Conservation (phyloP, 2,329 filamentous ascomycete genomes). For the Botrytis pseudocinerea region DNA sequence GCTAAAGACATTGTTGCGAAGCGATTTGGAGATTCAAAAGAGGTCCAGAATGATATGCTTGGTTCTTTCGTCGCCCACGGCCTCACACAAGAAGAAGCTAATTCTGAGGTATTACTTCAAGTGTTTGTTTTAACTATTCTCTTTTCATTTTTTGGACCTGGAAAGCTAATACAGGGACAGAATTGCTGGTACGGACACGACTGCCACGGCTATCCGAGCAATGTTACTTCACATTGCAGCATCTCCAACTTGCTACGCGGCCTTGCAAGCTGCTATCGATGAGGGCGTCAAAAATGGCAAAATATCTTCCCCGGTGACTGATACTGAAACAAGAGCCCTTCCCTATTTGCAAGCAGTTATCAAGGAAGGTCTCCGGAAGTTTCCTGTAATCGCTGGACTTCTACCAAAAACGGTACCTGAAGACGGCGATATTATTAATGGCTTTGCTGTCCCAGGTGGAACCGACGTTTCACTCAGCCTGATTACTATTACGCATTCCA, state of each 20-base stretch:
- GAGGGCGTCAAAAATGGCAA: background rate
- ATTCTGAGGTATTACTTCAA: conserved; percentile 30
- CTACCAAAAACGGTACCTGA: conserved; percentile 26
- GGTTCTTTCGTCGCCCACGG: conserved; percentile 46
- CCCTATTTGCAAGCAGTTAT: conserved; percentile 52
- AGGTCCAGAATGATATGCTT: conserved; percentile 54
- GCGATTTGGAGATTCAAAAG: conserved; percentile 47
- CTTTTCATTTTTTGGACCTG: background rate
- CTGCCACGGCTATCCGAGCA: conserved; percentile 51
- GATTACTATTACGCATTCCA: background rate
- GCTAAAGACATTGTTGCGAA: conserved; percentile 49
- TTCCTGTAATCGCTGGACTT: conserved; percentile 44
- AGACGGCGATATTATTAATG: conserved; percentile 26
- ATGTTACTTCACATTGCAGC: conserved; percentile 27
- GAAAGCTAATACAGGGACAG: background rate
- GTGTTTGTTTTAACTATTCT: conserved; percentile 22
- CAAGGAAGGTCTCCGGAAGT: conserved; percentile 51
- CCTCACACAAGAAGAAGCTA: conserved; percentile 30
- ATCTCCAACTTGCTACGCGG: conserved; percentile 23
- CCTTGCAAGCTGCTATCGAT: conserved; percentile 25
- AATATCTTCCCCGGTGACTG: background rate
- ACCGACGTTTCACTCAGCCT: background rate
- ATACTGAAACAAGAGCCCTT: conserved; percentile 35
- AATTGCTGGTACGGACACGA: conserved; percentile 58
- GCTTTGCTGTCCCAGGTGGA: conserved; percentile 22